Evolutionary conservation across 495 filamentous ascomycete genomes (phyloP).

Genomic region (Penicillium cosmopolitanum): DNA sequence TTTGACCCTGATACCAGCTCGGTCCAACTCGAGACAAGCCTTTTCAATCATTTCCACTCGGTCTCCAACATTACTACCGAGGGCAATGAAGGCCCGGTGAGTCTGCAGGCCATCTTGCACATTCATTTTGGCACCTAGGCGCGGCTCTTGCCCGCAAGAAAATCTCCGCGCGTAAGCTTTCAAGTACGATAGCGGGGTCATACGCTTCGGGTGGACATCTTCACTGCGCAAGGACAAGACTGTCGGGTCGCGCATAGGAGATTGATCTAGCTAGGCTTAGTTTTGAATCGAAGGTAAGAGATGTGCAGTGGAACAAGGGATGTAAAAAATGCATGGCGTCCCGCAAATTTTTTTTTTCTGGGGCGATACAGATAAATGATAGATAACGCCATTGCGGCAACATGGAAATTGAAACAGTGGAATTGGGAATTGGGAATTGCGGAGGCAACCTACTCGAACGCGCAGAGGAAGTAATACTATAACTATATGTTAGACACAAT

Average conservation of each 20-base stretch:
- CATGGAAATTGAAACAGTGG: background rate
- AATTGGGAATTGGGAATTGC: conserved; percentile 3
- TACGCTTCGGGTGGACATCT: conserved; percentile 19
- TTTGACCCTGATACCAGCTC: conserved; percentile 69
- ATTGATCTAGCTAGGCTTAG: conserved; percentile 14
- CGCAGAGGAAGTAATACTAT: conserved; percentile 9
- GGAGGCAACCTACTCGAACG: conserved; percentile 21
- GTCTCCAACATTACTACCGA: conserved; percentile 94
- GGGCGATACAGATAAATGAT: conserved; percentile 23
- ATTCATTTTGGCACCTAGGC: conserved; percentile 32
- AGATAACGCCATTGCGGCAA: conserved; percentile 18
- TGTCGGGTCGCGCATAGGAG: conserved; percentile 13
- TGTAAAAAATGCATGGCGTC: conserved; percentile 9
- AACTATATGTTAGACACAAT: conserved; percentile 6
- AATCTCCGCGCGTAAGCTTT: conserved; percentile 27
- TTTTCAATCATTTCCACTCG: conserved; percentile 79
- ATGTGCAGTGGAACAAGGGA: conserved; percentile 7
- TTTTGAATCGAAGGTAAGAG: conserved; percentile 2
- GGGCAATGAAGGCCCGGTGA: conserved; percentile 76
- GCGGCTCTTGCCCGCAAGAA: conserved; percentile 25
- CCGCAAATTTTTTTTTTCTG: conserved; percentile 14
- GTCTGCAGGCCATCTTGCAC: conserved; percentile 17
- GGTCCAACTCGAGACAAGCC: conserved; percentile 76
- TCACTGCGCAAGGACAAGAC: conserved; percentile 12
- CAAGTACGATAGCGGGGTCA: conserved; percentile 18